A percentile compares a stretch with the other conserved stretches of the same genome.
Conservation (phyloP, 139 green algal genomes). For the Chlorella sorokiniana region DNA sequence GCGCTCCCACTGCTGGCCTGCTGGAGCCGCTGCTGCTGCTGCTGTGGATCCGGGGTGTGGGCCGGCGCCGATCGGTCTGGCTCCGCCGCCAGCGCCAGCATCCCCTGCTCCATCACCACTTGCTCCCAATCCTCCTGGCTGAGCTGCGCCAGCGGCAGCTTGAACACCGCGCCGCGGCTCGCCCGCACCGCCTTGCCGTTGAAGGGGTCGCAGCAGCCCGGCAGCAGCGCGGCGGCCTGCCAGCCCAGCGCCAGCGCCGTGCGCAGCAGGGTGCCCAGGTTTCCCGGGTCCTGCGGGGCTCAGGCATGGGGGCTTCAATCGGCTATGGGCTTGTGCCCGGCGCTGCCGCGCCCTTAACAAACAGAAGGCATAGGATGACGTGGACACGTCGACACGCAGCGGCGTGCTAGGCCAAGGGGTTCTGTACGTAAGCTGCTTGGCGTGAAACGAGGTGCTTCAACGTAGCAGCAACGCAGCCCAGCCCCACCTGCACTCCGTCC, state of each 20-base stretch:
- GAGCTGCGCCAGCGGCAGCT: slow-evolving; percentile 42
- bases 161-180: slow-evolving; percentile 51
- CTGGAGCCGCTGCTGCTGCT: not conserved
- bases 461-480: slow-evolving; percentile 54
- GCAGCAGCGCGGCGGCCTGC: slow-evolving; percentile 74
- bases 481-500: slow-evolving; percentile 61
- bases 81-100: not conserved
- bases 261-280: slow-evolving; percentile 49
- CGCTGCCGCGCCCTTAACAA: too few species aligned
- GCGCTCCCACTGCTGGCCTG: not conserved
- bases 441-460: slow-evolving; percentile 60
- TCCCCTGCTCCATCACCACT: slow-evolving; percentile 9
- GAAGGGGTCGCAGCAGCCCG: slow-evolving; percentile 78
- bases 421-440: not conserved
- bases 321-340: too few species aligned
- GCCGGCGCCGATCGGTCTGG: slow-evolving; percentile 2
- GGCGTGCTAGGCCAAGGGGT: not conserved
- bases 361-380: not conserved
- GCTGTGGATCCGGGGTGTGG: not conserved
- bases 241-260: slow-evolving; percentile 81
- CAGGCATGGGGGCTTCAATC: too few species aligned
- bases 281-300: not conserved
- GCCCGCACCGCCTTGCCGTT: slow-evolving; percentile 74
- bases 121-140: slow-evolving; percentile 35
- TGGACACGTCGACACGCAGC: not conserved